Conservation (phyloP, 305 asterid species). For the Coffea humblotiana region DNA sequence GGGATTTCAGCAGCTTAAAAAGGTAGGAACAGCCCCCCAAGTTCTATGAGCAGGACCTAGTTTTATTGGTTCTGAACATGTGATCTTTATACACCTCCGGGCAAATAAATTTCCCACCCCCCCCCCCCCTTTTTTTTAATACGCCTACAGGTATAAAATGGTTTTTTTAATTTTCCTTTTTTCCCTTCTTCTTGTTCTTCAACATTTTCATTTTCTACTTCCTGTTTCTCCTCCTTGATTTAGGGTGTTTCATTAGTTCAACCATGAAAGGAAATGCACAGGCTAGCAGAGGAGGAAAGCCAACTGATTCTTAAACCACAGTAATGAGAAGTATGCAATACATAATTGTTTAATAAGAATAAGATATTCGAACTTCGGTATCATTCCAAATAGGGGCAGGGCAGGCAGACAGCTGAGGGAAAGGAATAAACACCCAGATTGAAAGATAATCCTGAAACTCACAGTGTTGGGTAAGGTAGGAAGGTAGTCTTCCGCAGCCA, state of each 20-base stretch:
- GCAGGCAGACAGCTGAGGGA: not conserved
- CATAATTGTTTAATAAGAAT: not conserved
- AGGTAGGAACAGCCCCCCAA: not conserved
- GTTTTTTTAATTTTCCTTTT: not conserved
- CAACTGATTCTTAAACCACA: not conserved
- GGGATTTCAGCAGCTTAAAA: not conserved
- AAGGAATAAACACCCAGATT: slow-evolving; percentile 8
- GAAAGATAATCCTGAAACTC: slow-evolving; percentile 36
- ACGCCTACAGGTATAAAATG: not conserved
- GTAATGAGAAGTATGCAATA: not conserved
- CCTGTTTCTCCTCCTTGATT: not conserved
- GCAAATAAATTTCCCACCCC: no score
- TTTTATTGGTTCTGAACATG: not conserved
- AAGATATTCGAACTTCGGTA: not conserved
- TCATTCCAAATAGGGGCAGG: not conserved
- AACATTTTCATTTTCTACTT: not conserved
- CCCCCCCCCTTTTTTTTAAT: not conserved
- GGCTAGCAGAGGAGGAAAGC: not conserved
- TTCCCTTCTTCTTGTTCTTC: not conserved
- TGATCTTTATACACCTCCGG: not conserved
- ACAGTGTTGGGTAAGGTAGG: slow-evolving; percentile 95
- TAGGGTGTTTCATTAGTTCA: not conserved
- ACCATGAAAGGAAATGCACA: not conserved
- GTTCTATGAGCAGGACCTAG: not conserved
- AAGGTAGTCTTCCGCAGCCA: slow-evolving; percentile 78